Evolutionary conservation across 768 basidiomycete genomes (phyloP).

Genomic region (Macrolepiota fuliginosa): DNA sequence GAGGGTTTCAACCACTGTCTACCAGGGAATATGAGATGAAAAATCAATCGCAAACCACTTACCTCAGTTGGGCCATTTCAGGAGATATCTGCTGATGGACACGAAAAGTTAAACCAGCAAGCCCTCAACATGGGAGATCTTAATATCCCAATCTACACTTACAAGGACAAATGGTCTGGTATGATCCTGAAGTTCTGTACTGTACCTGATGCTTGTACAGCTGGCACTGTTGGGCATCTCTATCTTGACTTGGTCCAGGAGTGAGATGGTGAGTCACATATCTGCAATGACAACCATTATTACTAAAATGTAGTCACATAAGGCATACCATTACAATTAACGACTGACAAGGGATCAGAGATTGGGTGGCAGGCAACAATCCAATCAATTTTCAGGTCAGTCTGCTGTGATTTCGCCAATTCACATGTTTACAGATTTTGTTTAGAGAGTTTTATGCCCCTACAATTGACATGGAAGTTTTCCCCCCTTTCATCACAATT

Average conservation of each 20-base stretch:
- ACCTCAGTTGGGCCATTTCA: conserved; percentile 5
- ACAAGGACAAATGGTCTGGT: conserved; percentile 12
- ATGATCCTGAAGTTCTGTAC: neutral
- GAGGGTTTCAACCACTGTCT: neutral
- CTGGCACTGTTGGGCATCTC: no score
- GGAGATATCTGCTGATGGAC: conserved; percentile 10
- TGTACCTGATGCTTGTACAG: neutral
- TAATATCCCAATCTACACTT: conserved; percentile 5
- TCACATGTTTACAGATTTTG: no score
- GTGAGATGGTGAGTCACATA: conserved; percentile 19
- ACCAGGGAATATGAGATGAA: no score
- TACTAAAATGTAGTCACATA: neutral
- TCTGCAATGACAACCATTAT: no score
- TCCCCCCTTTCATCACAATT: conserved; percentile 16
- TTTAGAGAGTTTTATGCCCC: conserved; percentile 21
- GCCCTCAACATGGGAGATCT: conserved; percentile 11
- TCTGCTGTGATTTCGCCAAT: neutral
- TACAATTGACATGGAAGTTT: conserved; percentile 19
- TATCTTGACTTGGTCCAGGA: conserved; percentile 30
- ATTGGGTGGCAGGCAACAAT: conserved; percentile 22
- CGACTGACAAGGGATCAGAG: conserved; percentile 29
- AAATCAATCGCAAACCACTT: neutral
- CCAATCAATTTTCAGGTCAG: conserved; percentile 17
- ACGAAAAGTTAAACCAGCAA: conserved; percentile 25
- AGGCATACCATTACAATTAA: conserved; percentile 27